Percentiles rank a stretch among this genome's conserved stretches.
These are phyloP conservation scores for Keithomyces neogunnii DNA, from an alignment of 2,329 filamentous ascomycete species.

Conservation along the genomic window DNA sequence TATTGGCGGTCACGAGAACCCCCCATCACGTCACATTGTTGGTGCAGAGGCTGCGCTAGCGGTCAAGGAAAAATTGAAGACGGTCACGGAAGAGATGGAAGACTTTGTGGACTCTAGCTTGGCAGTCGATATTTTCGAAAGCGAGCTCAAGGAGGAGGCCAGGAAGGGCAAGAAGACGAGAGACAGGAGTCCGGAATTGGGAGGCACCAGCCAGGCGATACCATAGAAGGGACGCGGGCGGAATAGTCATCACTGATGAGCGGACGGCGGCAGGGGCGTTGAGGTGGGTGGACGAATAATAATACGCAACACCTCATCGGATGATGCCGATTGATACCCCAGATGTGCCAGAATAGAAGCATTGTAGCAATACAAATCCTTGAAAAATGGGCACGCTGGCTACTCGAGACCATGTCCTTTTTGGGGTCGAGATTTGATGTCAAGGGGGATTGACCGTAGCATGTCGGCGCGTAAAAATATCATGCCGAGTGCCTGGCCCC, in stretches of 20 bases:
- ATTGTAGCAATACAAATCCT: background rate
- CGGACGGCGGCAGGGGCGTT: background rate
- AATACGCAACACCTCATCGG: background rate
- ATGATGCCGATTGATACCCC: background rate
- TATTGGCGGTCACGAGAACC: slow-evolving; percentile 93
- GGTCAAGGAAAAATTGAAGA: slow-evolving; percentile 94
- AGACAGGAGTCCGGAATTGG: slow-evolving; percentile 15
- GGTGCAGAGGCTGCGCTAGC: slow-evolving; percentile 79
- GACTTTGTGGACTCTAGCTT: slow-evolving; percentile 89
- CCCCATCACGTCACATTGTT: slow-evolving; percentile 87
- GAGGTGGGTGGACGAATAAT: background rate
- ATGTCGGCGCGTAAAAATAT: slow-evolving; percentile 6
- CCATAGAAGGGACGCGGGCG: background rate
- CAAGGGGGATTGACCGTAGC: no score
- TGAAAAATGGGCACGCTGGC: no score
- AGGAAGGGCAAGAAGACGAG: slow-evolving; percentile 27
- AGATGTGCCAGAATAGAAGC: background rate
- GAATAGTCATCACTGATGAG: background rate
- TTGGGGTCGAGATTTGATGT: background rate
- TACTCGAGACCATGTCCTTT: background rate
- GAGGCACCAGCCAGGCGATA: background rate
- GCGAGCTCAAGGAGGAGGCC: slow-evolving; percentile 44
- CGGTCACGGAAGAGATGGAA: slow-evolving; percentile 89
- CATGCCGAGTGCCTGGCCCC: background rate
- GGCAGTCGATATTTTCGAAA: slow-evolving; percentile 68